Percentiles rank a stretch among this genome's conserved stretches.
Conservation (phyloP, 2,329 filamentous ascomycete species). For the Cadophora gregata region DNA sequence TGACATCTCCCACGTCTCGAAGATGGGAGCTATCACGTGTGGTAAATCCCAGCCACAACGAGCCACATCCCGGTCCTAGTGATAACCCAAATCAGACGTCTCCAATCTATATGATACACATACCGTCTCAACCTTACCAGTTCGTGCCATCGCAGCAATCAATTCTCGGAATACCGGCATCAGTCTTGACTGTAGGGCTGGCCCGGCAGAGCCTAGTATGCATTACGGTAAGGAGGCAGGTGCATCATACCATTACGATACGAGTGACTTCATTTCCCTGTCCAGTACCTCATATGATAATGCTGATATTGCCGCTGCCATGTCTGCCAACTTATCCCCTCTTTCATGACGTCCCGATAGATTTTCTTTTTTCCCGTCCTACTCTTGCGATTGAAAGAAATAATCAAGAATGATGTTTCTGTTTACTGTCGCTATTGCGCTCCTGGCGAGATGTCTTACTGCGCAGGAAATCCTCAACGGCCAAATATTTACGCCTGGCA, state of each 20-base stretch:
- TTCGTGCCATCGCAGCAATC: slow-evolving; percentile 8
- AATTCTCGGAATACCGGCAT: slow-evolving; percentile 15
- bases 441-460: slow-evolving; percentile 30
- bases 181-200: neutral
- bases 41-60: neutral
- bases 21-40: slow-evolving; percentile 6
- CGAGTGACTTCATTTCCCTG: slow-evolving; percentile 27
- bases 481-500: slow-evolving; percentile 72
- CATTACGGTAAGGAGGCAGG: slow-evolving; percentile 17
- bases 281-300: slow-evolving; percentile 29
- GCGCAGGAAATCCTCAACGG: slow-evolving; percentile 65
- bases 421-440: slow-evolving; percentile 27
- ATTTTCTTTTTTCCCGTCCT: slow-evolving; percentile 28
- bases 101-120: slow-evolving; percentile 34
- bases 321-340: slow-evolving; percentile 24
- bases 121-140: slow-evolving; percentile 20
- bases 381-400: slow-evolving; percentile 14
- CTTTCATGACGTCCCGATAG: slow-evolving; percentile 28
- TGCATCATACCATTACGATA: slow-evolving; percentile 26
- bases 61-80: neutral
- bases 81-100: slow-evolving; percentile 14
- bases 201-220: slow-evolving; percentile 19
- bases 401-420: slow-evolving; percentile 30
- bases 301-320: slow-evolving; percentile 27
- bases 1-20: neutral